A percentile compares a stretch with the other conserved stretches of the same genome.
Conservation (phyloP, 2,329 filamentous ascomycete genomes). For the Cordyceps cateniannulata region DNA sequence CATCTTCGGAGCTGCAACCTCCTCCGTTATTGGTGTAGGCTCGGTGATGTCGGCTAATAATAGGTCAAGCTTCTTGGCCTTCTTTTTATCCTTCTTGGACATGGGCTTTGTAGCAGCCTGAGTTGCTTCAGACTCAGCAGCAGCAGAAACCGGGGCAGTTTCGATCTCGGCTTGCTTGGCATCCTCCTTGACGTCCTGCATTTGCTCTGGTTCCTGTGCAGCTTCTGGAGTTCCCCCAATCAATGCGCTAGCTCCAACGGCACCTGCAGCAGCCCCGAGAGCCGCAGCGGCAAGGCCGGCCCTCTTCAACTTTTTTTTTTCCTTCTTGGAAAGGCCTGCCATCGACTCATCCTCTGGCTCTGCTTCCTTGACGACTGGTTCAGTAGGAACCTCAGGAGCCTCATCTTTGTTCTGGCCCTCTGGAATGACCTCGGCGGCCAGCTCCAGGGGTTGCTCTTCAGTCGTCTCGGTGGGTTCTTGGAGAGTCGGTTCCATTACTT, state of each 20-base stretch:
- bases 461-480: not conserved
- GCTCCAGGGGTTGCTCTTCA: not conserved
- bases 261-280: not conserved
- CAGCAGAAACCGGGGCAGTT: not conserved
- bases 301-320: conserved; percentile 25
- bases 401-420: not conserved
- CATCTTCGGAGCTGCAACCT: not conserved
- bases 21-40: conserved; percentile 5
- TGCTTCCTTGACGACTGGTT: not conserved
- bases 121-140: not conserved
- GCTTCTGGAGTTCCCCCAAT: not conserved
- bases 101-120: conserved; percentile 17
- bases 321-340: conserved; percentile 17
- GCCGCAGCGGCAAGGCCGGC: conserved; percentile 3
- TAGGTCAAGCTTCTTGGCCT: conserved; percentile 26
- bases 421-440: not conserved
- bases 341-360: conserved; percentile 1
- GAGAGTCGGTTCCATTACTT: not conserved
- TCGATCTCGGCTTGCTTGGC: not conserved
- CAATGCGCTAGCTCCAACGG: not conserved
- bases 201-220: not conserved
- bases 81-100: conserved; percentile 31
- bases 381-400: not conserved
- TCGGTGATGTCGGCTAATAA: not conserved
- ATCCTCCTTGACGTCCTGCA: not conserved